phyloP scores from a whole-genome alignment of 192 early-diverging fungal genomes.

The Entrophospora sp. region DNA sequence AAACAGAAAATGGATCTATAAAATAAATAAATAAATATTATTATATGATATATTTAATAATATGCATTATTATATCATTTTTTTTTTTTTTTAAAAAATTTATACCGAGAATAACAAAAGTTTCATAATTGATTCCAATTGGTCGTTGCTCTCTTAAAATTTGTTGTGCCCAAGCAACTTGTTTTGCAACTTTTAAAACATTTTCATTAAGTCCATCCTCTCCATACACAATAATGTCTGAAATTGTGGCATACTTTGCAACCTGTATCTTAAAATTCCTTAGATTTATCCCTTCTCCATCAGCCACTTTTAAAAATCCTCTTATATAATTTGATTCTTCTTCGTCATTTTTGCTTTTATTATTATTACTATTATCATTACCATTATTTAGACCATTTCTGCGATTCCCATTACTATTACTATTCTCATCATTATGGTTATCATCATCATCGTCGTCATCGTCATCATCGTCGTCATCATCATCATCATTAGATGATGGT shows the following conservation, averaged over 20 bases:
- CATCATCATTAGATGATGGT: too few species aligned
- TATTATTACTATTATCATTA: too few species aligned
- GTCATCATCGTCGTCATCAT: not conserved
- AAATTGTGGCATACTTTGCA: constrained; percentile 38
- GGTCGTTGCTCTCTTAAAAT: constrained; percentile 17
- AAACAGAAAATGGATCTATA: constrained; percentile 32
- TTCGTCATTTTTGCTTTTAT: not conserved
- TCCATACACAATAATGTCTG: constrained; percentile 41
- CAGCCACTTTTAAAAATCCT: constrained; percentile 22
- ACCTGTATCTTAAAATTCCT: constrained; percentile 49
- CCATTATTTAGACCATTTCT: too few species aligned
- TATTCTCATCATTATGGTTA: too few species aligned
- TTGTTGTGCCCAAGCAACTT: constrained; percentile 35
- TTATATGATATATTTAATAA: not conserved
- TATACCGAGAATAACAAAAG: constrained; percentile 40
- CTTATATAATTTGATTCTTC: not conserved
- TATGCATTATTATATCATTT: not conserved
- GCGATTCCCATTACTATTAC: too few species aligned
- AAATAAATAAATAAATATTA: not conserved
- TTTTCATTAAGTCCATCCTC: constrained; percentile 24
- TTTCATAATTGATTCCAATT: constrained; percentile 31
- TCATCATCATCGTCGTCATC: too few species aligned
- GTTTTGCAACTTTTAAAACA: constrained; percentile 30
- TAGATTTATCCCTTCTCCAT: constrained; percentile 41
- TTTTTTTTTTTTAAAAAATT: not conserved